Evolutionary conservation across 495 filamentous ascomycete species (phyloP), one percentile per base, ranked within the genome.

Genomic region (Symbiotaphrina buchneri): DNA sequence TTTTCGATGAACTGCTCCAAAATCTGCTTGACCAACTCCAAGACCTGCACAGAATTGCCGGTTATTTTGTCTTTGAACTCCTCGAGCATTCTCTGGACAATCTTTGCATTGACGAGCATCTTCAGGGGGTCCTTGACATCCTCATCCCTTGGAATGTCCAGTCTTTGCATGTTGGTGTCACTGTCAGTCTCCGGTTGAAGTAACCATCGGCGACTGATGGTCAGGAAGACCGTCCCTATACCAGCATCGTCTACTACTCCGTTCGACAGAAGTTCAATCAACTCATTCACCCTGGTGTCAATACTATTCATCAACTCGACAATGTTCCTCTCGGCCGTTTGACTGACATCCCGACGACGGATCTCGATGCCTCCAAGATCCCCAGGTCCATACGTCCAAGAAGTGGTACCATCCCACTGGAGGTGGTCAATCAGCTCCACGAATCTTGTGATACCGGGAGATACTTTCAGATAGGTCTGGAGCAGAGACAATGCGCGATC

Each of bases 11-110:
- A 51, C 8, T 47, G 29, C 10, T 57, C 47, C 28, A 79, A 45
- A 8, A 81, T 48, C 36, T 74, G 52, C 36, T 58, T 52, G 42
- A 66, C 60, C 15, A 80, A 63, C 25, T 65, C 56, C 8, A 80
- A 51, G n/a, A 75, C 57, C 33, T 65, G 63, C 6, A 57, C 47
- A 2, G 74, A 67, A 22, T 68, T 61, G 20, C 55, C 58, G 20
- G 71, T 65, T n/a, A 82, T 59, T 33, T 68, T 71, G 14, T 74
- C 66, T 19, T 73, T 64, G 40, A 76, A 61, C 21, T 55, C 63
- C 21, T 65, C 63, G 40, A 79, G 67, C 45, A 84, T 59, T 30
- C 63, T 63, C 40, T 78, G 64, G 3, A 75, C 59, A 2, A 77
- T 41, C 37, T 73, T 76, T 4, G 70, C 61, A 37, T 69, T 61